Conservation (phyloP, 495 filamentous ascomycete genomes). For the Ascobolus immersus region DNA sequence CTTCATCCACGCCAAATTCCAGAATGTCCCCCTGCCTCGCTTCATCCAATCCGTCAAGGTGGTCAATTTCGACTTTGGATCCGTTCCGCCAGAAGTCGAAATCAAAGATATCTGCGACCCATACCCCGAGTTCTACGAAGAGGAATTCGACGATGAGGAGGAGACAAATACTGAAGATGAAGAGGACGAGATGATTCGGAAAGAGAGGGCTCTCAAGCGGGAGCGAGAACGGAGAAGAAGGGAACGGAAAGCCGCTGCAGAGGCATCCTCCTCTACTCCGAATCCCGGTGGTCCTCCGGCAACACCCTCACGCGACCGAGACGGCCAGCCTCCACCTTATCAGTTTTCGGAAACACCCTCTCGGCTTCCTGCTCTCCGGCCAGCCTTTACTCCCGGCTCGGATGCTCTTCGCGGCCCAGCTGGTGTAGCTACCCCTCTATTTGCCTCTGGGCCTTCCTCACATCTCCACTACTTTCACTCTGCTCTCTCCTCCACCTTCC, state of each 20-base stretch:
- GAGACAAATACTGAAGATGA: too few relatives aligned
- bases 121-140: conserved; percentile 87
- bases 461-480: conserved; percentile 82
- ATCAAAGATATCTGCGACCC: conserved; percentile 94
- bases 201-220: conserved; percentile 19
- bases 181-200: conserved; percentile 18
- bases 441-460: conserved; percentile 46
- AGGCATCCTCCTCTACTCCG: conserved; percentile 5
- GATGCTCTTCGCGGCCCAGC: conserved; percentile 12
- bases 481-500: conserved; percentile 49
- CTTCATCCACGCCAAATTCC: conserved; percentile 89
- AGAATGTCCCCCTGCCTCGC: conserved; percentile 64
- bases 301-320: not conserved
- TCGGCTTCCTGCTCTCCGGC: conserved; percentile 6
- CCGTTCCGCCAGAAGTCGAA: conserved; percentile 55
- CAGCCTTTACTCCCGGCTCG: conserved; percentile 8
- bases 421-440: conserved; percentile 13
- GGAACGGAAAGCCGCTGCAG: conserved; percentile 14
- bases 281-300: not conserved
- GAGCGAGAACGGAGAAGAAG: conserved; percentile 22
- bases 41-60: conserved; percentile 93
- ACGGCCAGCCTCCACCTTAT: conserved; percentile 11
- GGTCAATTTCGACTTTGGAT: conserved; percentile 80
- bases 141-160: conserved; percentile 32
- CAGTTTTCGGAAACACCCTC: too few relatives aligned